Conservation (phyloP, 176 grass and related monocot species). For the Aegilops longissima region DNA sequence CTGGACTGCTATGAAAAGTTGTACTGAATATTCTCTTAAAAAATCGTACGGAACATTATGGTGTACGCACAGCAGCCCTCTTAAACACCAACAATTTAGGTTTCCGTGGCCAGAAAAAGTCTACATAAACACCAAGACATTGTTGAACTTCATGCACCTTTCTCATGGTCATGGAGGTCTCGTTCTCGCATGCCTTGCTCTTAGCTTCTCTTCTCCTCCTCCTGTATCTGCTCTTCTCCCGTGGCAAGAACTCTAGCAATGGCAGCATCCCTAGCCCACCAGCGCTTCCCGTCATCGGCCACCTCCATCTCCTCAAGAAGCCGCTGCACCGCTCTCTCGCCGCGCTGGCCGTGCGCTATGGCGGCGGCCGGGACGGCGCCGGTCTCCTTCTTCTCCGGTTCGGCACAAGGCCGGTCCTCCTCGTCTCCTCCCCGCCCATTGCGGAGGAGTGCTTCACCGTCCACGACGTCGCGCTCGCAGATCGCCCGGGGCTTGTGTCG, state of each 20-base stretch:
- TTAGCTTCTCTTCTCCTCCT: slow-evolving; percentile 20
- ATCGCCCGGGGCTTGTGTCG: slow-evolving; percentile 46
- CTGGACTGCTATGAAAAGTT: no score
- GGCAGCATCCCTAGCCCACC: slow-evolving; percentile 41
- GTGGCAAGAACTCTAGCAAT: not conserved
- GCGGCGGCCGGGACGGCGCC: not conserved
- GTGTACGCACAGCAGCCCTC: no score
- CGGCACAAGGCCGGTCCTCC: slow-evolving; percentile 41
- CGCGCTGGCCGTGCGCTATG: slow-evolving; percentile 32
- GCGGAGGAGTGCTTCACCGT: slow-evolving; percentile 68
- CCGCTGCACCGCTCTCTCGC: slow-evolving; percentile 60
- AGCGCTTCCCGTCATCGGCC: slow-evolving; percentile 52
- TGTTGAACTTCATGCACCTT: not conserved
- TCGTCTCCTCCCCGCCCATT: slow-evolving; percentile 54
- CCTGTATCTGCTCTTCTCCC: not conserved
- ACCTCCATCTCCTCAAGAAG: slow-evolving; percentile 78
- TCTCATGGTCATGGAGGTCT: slow-evolving; percentile 28
- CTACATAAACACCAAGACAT: slow-evolving; percentile 10
- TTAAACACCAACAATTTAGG: no score
- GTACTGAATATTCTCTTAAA: no score
- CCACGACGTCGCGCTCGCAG: slow-evolving; percentile 58
- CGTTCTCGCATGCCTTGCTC: not conserved
- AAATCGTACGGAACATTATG: no score
- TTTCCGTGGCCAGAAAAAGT: no score
- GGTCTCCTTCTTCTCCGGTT: slow-evolving; percentile 58